These are phyloP conservation scores for Scheffersomyces titani DNA, from an alignment of 1,139 yeast genomes.

Conservation along the genomic window DNA sequence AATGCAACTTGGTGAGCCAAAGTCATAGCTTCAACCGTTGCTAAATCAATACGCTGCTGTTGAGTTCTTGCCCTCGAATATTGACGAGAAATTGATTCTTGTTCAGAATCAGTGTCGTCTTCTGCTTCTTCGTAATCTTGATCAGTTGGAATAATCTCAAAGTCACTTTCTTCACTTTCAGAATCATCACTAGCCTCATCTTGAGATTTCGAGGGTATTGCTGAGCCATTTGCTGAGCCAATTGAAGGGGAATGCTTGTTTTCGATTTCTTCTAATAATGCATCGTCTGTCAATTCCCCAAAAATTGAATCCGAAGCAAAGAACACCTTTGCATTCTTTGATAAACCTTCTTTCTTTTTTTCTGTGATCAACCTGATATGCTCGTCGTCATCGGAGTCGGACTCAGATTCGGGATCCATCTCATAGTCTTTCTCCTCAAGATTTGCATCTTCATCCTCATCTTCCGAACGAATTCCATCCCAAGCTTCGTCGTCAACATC, in stretches of 20 bases:
- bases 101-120: conserved; percentile 44
- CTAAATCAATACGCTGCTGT: conserved; percentile 70
- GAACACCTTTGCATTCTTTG: conserved; percentile 71
- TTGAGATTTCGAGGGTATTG: background rate
- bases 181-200: conserved; percentile 7
- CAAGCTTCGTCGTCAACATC: conserved; percentile 80
- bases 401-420: conserved; percentile 44
- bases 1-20: conserved; percentile 93
- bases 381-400: conserved; percentile 72
- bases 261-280: conserved; percentile 30
- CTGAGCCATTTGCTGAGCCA: background rate
- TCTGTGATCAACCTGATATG: conserved; percentile 66
- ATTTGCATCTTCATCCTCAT: conserved; percentile 38
- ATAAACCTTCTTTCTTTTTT: conserved; percentile 53
- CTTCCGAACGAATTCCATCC: conserved; percentile 72
- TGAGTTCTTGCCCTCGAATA: conserved; percentile 44
- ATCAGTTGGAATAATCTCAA: conserved; percentile 21
- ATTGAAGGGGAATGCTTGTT: conserved; percentile 1
- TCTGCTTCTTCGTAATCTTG: conserved; percentile 10
- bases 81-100: conserved; percentile 42
- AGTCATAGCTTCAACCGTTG: conserved; percentile 97
- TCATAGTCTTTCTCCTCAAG: conserved; percentile 46
- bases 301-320: conserved; percentile 79
- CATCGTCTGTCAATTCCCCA: conserved; percentile 57
- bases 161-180: conserved; percentile 15